Base-by-base conservation (phyloP, 208 protist species). In the Trypanosoma mega region DNA sequence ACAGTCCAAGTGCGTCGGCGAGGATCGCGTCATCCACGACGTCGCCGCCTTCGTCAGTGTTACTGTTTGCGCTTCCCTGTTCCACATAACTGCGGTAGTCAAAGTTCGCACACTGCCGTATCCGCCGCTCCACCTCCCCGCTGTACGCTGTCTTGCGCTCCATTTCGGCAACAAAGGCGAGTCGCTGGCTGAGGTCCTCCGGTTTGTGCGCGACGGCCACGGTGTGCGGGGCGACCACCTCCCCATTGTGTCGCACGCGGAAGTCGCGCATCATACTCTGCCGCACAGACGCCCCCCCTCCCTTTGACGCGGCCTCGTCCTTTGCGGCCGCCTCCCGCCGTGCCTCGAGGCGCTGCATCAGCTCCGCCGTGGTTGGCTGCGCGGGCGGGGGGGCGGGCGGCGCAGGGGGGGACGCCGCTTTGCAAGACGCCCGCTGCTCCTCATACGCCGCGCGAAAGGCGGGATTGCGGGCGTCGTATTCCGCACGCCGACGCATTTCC, bases 41-140 rank as follows among this genome's bases (percentile, higher is more conserved):
- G 49, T 18, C 45, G 9, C 55, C 75, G 18, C 64, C 56, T 54
- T 92, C 85, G 14, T 68, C 59, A 30, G n/a, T n/a, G n/a, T n/a
- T n/a, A n/a, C n/a, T n/a, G n/a, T n/a, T n/a, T n/a, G n/a, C n/a
- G n/a, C 72, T 76, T 2, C 66, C 78, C 20, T 71, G 61, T 39
- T 88, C 78, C 6, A 94, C 81, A 57, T 80, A 91, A 27, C 64
- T 70, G 3, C 76, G 72, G 63, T 94, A 94, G 60, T 94, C 78
- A 56, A 89, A 94, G 47, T 92, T 78, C 20, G 81, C 33, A 47
- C 73, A 82, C 18, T 69, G 72, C 12, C 57, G 49, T 23, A 91
- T 56, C 16, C 59, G 71, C 14, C 74, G 56, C 45, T 81, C 74
- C 24, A 91, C 43, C n/a, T 62, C 65, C 11, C 75, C 63, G 34